These are phyloP conservation scores for Sclerotinia nivalis DNA, from an alignment of 2,329 filamentous ascomycete genomes.

Conservation along the genomic window DNA sequence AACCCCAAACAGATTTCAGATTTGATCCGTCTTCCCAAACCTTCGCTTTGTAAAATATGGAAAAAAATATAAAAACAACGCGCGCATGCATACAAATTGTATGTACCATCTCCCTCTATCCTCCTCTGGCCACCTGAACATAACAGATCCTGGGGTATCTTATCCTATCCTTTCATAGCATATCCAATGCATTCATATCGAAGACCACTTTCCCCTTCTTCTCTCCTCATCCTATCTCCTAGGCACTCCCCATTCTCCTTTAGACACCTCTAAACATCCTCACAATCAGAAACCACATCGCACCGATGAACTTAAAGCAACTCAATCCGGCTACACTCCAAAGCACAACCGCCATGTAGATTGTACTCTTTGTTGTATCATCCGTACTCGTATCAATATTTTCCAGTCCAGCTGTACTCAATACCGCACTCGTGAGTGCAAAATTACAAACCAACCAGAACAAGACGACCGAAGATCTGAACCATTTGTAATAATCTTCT, in stretches of 20 bases:
- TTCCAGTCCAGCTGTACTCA: slow-evolving; percentile 82
- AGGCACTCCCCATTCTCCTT: background rate
- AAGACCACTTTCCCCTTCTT: too few relatives aligned
- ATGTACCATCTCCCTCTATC: background rate
- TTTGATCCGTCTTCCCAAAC: background rate
- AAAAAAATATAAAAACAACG: slow-evolving; percentile 7
- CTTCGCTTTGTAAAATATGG: background rate
- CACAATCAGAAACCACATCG: slow-evolving; percentile 68
- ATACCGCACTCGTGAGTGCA: slow-evolving; percentile 78
- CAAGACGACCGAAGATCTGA: slow-evolving; percentile 86
- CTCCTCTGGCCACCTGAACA: background rate
- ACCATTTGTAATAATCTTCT: slow-evolving; percentile 97
- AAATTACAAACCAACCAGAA: slow-evolving; percentile 98
- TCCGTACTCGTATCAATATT: slow-evolving; percentile 68
- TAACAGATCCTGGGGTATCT: slow-evolving; percentile 15
- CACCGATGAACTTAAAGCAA: slow-evolving; percentile 42
- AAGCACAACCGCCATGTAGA: slow-evolving; percentile 42
- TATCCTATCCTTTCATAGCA: slow-evolving; percentile 14
- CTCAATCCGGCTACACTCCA: slow-evolving; percentile 43
- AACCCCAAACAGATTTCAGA: too few relatives aligned
- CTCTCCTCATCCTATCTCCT: background rate
- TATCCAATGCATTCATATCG: slow-evolving; percentile 10
- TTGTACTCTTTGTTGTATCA: slow-evolving; percentile 49
- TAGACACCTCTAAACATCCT: slow-evolving; percentile 77
- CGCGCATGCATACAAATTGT: background rate